Evolutionary conservation across 148 eudicot genomes (phyloP), one percentile per base, ranked within the genome.

Genomic region (Tetragonia tetragonoides): DNA sequence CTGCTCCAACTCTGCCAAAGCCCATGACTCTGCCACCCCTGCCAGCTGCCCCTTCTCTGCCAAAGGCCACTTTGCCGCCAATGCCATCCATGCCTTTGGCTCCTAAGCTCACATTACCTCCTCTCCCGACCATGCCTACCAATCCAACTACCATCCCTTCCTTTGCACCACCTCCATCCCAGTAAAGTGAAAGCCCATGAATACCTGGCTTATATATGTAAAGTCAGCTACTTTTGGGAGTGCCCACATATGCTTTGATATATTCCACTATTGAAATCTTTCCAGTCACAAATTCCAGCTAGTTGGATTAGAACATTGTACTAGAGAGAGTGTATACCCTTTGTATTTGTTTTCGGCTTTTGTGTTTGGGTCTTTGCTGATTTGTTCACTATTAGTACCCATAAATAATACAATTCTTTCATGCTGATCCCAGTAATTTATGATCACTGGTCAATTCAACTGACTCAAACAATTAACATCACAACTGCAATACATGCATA

Each of bases 151-250:
- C 28, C 17, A 28, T 76, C 23, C 83, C 79, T 38, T 53, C 78
- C 5, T 8, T 75, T 39, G 66, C 83, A 10, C 79, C 83, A 54
- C 75, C 83, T 39, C 83, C 83, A 76, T 81, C 83, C n/a, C 78
- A 81, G 42, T 76, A 75, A 73, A 70, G 15, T 42, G 66, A 69
- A 18, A 39, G 56, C 40, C 21, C 8, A 6, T 68, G 42, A 42
- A 54, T 18, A 64, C 61, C 40, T 53, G 7, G 53, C 21, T 21
- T 7, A 53, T 39, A 66, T 56, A 23, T 70, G 5, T 70, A 21
- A 20, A 23, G 14, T 39, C 23, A 8, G 39, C 62, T 76, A 37
- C 37, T 37, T 21, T 5, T 49, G 53, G 34, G 57, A 16, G 61
- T 28, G 6, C 78, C 42, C 46, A 24, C 61, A 75, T 14, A 28